phyloP scores from a whole-genome alignment of 164 flowering plant genomes.

The Akebia trifoliata region DNA sequence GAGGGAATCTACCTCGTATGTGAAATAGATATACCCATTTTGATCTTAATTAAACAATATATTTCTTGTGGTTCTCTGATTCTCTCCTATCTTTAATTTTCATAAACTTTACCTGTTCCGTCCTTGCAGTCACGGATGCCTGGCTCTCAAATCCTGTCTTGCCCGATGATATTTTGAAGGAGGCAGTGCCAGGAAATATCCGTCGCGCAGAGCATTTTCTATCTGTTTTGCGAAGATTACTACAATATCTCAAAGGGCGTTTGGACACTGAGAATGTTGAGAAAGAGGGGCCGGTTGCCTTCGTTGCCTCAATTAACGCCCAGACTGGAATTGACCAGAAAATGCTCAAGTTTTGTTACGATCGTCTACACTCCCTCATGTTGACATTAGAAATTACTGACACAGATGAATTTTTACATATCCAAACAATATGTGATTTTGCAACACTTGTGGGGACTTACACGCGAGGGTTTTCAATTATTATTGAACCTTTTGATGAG shows the following conservation, averaged over 20 bases:
- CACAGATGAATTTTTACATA: slow-evolving; percentile 87
- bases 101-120: neutral
- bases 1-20: slow-evolving; percentile 84
- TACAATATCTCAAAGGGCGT: slow-evolving; percentile 81
- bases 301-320: slow-evolving; percentile 58
- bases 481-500: slow-evolving; percentile 98
- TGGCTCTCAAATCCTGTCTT: slow-evolving; percentile 95
- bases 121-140: slow-evolving; percentile 53
- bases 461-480: slow-evolving; percentile 85
- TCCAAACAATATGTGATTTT: slow-evolving; percentile 93
- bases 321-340: slow-evolving; percentile 97
- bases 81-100: neutral
- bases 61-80: slow-evolving; percentile 3
- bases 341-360: slow-evolving; percentile 89
- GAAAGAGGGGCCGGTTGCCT: slow-evolving; percentile 88
- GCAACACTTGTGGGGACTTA: slow-evolving; percentile 98
- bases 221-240: slow-evolving; percentile 80
- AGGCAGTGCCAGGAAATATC: slow-evolving; percentile 99
- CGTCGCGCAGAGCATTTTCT: slow-evolving; percentile 96
- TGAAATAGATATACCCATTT: slow-evolving; percentile 8
- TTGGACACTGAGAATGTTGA: slow-evolving; percentile 86
- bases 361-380: slow-evolving; percentile 91
- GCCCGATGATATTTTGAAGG: slow-evolving; percentile 95
- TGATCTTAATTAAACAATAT: neutral
- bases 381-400: slow-evolving; percentile 91